These are phyloP conservation scores for Amanita polypyramis DNA, from an alignment of 768 basidiomycete genomes.

Conservation along the genomic window DNA sequence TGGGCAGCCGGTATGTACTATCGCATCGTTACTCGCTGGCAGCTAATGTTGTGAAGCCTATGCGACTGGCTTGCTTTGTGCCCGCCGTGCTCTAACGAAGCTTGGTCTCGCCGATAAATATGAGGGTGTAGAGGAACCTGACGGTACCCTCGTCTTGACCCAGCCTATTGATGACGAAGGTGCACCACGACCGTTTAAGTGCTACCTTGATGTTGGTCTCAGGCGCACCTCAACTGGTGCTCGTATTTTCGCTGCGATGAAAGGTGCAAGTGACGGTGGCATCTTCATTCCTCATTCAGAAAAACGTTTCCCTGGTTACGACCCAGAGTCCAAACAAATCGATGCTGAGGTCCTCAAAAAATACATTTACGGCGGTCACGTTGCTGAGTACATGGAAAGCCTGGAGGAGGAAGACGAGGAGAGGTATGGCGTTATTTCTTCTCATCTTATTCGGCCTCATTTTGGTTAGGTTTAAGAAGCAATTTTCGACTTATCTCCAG, in stretches of 20 bases:
- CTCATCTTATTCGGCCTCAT: background rate
- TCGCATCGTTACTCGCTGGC: background rate
- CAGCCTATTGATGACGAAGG: slow-evolving; percentile 85
- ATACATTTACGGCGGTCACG: slow-evolving; percentile 96
- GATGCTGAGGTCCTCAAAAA: slow-evolving; percentile 93
- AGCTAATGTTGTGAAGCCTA: slow-evolving; percentile 47
- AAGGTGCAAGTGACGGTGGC: slow-evolving; percentile 96
- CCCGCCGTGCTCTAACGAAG: slow-evolving; percentile 91
- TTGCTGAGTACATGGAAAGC: slow-evolving; percentile 99
- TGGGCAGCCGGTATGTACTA: slow-evolving; percentile 78
- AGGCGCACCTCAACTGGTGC: slow-evolving; percentile 96
- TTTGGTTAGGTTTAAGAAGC: slow-evolving; percentile 80
- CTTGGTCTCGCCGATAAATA: slow-evolving; percentile 98
- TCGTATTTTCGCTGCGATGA: slow-evolving; percentile 96
- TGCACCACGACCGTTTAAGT: slow-evolving; percentile 97
- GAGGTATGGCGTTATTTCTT: slow-evolving; percentile 36
- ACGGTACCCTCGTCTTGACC: slow-evolving; percentile 76
- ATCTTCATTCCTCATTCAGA: slow-evolving; percentile 97
- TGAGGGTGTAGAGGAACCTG: slow-evolving; percentile 85
- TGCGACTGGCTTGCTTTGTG: slow-evolving; percentile 91
- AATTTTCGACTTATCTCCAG: slow-evolving; percentile 90
- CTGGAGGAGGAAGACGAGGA: slow-evolving; percentile 99
- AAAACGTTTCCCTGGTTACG: slow-evolving; percentile 97
- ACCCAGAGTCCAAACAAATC: slow-evolving; percentile 84
- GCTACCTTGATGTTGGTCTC: slow-evolving; percentile 96